Evolutionary conservation across 2,329 filamentous ascomycete species (phyloP).

Genomic region (Ascochyta fabae): DNA sequence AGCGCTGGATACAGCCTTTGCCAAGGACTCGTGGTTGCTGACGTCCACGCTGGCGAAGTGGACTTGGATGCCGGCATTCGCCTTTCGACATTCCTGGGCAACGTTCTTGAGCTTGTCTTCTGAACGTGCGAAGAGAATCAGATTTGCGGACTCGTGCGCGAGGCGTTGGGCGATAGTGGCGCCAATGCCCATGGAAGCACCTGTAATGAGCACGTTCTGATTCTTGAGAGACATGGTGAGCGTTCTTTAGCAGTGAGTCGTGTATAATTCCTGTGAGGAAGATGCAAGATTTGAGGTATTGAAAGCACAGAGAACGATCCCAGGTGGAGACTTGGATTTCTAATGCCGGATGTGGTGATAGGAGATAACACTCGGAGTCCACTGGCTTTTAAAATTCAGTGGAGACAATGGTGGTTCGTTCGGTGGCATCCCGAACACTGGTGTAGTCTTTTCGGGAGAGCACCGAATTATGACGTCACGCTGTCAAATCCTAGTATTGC

Average conservation of each 20-base stretch:
- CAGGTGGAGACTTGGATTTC: not conserved
- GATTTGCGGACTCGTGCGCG: constrained; percentile 49
- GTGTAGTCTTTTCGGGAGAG: not conserved
- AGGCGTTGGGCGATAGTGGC: constrained; percentile 52
- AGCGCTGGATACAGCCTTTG: constrained; percentile 28
- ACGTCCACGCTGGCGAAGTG: constrained; percentile 44
- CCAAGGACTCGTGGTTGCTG: constrained; percentile 40
- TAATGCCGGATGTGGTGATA: constrained; percentile 3
- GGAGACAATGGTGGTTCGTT: constrained; percentile 1
- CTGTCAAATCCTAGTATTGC: not conserved
- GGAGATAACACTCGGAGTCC: not conserved
- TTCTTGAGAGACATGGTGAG: constrained; percentile 34
- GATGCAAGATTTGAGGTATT: not conserved
- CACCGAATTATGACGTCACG: constrained; percentile 9
- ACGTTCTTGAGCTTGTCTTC: constrained; percentile 34
- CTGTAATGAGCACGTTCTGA: constrained; percentile 42
- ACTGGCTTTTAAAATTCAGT: not conserved
- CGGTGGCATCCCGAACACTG: not conserved
- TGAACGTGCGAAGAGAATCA: constrained; percentile 54
- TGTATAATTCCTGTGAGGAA: too few relatives aligned
- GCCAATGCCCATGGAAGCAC: constrained; percentile 58
- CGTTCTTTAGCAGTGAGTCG: not conserved
- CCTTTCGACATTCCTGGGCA: constrained; percentile 22
- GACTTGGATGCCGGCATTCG: constrained; percentile 25
- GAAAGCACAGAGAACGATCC: not conserved